phyloP scores from a whole-genome alignment of 768 basidiomycete species.

The Calvatia gigantea region DNA sequence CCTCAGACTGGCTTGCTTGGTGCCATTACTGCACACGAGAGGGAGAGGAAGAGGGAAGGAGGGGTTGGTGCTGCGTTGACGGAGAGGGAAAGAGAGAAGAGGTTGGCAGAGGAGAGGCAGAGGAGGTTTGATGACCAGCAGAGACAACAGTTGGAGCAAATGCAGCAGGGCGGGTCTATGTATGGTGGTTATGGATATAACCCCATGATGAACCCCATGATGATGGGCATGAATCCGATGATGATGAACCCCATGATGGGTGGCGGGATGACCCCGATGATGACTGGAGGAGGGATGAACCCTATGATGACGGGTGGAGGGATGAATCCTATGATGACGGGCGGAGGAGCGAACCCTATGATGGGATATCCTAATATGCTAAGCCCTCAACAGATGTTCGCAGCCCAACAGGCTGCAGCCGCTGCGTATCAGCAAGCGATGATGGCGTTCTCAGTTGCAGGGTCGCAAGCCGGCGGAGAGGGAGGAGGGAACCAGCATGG shows the following conservation, averaged over 20 bases:
- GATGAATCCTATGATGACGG: slow-evolving; percentile 45
- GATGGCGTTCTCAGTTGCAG: slow-evolving; percentile 76
- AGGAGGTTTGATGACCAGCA: slow-evolving; percentile 91
- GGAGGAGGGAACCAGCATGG: slow-evolving; percentile 38
- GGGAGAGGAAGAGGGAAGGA: slow-evolving; percentile 91
- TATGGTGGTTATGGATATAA: slow-evolving; percentile 60
- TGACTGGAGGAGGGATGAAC: slow-evolving; percentile 40
- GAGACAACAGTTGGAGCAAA: slow-evolving; percentile 85
- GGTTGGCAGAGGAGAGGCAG: slow-evolving; percentile 89
- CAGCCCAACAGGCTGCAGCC: slow-evolving; percentile 72
- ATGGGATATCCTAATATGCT: slow-evolving; percentile 62
- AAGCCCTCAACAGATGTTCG: slow-evolving; percentile 81
- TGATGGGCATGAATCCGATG: slow-evolving; percentile 52
- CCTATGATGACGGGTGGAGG: slow-evolving; percentile 55
- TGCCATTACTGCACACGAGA: slow-evolving; percentile 92
- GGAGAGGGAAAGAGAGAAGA: slow-evolving; percentile 90
- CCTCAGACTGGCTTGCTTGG: slow-evolving; percentile 95
- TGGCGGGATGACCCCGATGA: slow-evolving; percentile 46
- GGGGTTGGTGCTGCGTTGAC: slow-evolving; percentile 94
- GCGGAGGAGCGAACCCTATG: slow-evolving; percentile 38
- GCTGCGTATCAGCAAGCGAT: slow-evolving; percentile 90
- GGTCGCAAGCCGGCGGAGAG: slow-evolving; percentile 65
- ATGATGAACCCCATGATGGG: slow-evolving; percentile 50
- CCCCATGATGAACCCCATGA: slow-evolving; percentile 80
- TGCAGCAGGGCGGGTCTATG: slow-evolving; percentile 75